Evolutionary conservation across 73 alveolate genomes (phyloP), one percentile per base, ranked within the genome.

Genomic region (Paramecium bursaria): DNA sequence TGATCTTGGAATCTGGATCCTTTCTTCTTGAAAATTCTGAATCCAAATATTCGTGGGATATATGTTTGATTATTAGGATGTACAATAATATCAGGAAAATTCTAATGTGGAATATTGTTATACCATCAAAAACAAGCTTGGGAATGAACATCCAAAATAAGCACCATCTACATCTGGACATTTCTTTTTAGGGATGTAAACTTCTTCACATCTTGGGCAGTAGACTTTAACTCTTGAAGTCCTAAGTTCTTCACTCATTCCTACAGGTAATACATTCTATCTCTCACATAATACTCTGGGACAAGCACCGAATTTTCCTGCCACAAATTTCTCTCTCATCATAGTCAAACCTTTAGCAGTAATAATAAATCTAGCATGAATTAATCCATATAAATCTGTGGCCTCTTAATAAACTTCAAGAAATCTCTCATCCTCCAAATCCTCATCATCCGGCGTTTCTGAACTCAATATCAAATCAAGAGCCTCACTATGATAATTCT

Each of bases 121-220:
- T 79, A 79, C 89, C 80, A 79, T 52, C 26, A 89, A 55, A 23
- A 89, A 87, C 4, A 89, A 25, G 21, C 85, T 85, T 13, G 99
- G 99, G 75, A 96, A 94, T 48, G 97, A 90, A 14, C 95, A 88
- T 11, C 99, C 99, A 47, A 96, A 96, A 85, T 87, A 96, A 27
- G 98, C 98, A 0, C 99, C 99, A 89, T 96, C 99, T 26, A 94
- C 76, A 74, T 95, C 87, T 73, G 86, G 88, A 86, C 97, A 60
- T 61, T 94, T 88, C 77, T 90, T 86, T 49, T 94, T 91, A 19
- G 99, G 99, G 48, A 92, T 60, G 75, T 94, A 97, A 54, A 94
- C 98, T 57, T 97, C 99, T 86, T 97, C 96, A 61, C 99, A 97
- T 85, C 93, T 87, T 22, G 99, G 99, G 86, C 99, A 97, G 90